These are phyloP conservation scores for Aspergillus awamori DNA, from an alignment of 2,329 filamentous ascomycete genomes.

Conservation along the genomic window DNA sequence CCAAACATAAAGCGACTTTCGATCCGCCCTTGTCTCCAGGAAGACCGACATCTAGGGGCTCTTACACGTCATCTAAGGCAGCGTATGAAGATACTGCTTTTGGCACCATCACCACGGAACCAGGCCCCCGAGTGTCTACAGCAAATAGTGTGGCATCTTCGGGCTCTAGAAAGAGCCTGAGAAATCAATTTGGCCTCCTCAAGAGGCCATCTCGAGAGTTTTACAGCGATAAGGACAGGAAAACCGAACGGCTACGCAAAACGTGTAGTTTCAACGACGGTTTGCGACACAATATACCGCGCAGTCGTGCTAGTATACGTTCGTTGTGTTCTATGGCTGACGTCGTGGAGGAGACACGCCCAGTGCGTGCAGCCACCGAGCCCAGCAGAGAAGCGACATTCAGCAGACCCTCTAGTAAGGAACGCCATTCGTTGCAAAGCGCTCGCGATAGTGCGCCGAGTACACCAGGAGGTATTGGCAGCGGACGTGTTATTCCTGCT, in stretches of 20 bases:
- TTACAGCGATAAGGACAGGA: conserved; percentile 37
- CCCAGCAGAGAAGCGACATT: conserved; percentile 20
- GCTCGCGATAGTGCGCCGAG: conserved; percentile 28
- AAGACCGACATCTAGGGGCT: conserved; percentile 42
- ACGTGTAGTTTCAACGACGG: conserved; percentile 39
- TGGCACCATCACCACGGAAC: conserved; percentile 45
- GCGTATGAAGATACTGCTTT: conserved; percentile 40
- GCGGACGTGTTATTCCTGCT: conserved; percentile 62
- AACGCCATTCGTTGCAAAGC: conserved; percentile 40
- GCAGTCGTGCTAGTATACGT: conserved; percentile 42
- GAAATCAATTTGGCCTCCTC: conserved; percentile 37
- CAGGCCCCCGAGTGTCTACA: conserved; percentile 41
- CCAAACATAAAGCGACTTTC: conserved; percentile 65
- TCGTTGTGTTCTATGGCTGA: conserved; percentile 48
- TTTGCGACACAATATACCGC: conserved; percentile 36
- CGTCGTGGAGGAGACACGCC: conserved; percentile 42
- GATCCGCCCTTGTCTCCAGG: conserved; percentile 29
- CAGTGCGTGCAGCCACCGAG: conserved; percentile 25
- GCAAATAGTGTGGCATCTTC: conserved; percentile 45
- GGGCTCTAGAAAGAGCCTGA: conserved; percentile 44
- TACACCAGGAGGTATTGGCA: conserved; percentile 45
- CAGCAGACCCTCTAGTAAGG: conserved; percentile 32
- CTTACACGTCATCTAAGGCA: conserved; percentile 38
- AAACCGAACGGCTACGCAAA: conserved; percentile 37
- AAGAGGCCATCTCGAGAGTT: conserved; percentile 44